A percentile compares a stretch with the other conserved stretches of the same genome.
phyloP scores from a whole-genome alignment of 1,284 basidiomycete genomes.

The Phenoliferia sp. region DNA sequence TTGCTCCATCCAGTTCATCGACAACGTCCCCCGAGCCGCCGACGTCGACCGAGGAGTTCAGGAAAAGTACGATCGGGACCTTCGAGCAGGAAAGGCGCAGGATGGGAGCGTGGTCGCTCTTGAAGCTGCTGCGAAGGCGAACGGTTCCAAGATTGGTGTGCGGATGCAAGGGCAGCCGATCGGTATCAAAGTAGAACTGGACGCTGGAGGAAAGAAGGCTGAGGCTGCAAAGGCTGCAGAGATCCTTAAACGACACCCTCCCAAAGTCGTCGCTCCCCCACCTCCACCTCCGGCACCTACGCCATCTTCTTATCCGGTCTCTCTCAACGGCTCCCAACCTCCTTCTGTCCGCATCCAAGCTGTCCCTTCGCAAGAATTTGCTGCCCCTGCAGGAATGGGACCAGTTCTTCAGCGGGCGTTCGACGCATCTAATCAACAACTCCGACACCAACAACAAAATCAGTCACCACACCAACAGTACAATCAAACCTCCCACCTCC shows the following conservation, averaged over 20 bases:
- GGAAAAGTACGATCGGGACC: slow-evolving; percentile 20
- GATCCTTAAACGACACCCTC: slow-evolving; percentile 49
- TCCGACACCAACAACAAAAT: not conserved
- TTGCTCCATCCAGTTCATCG: slow-evolving; percentile 64
- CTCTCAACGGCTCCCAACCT: not conserved
- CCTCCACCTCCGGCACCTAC: slow-evolving; percentile 10
- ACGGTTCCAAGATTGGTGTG: slow-evolving; percentile 44
- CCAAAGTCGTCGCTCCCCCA: slow-evolving; percentile 5
- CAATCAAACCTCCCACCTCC: slow-evolving; percentile 1
- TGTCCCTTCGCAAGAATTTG: too few relatives aligned
- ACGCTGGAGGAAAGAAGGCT: slow-evolving; percentile 45
- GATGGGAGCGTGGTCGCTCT: slow-evolving; percentile 41
- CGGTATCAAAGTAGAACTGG: slow-evolving; percentile 42
- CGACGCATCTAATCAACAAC: not conserved
- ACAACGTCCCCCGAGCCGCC: slow-evolving; percentile 37
- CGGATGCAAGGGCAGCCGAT: slow-evolving; percentile 39
- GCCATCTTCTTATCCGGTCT: not conserved
- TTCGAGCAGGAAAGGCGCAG: slow-evolving; percentile 36
- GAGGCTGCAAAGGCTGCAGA: slow-evolving; percentile 47
- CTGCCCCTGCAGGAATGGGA: not conserved
- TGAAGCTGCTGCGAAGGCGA: slow-evolving; percentile 41
- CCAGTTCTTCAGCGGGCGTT: not conserved
- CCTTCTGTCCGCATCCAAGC: too few relatives aligned
- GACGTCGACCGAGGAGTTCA: slow-evolving; percentile 15
- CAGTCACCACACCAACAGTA: not conserved